Conservation (phyloP, 2,329 filamentous ascomycete genomes). For the Fusarium scirpi region DNA sequence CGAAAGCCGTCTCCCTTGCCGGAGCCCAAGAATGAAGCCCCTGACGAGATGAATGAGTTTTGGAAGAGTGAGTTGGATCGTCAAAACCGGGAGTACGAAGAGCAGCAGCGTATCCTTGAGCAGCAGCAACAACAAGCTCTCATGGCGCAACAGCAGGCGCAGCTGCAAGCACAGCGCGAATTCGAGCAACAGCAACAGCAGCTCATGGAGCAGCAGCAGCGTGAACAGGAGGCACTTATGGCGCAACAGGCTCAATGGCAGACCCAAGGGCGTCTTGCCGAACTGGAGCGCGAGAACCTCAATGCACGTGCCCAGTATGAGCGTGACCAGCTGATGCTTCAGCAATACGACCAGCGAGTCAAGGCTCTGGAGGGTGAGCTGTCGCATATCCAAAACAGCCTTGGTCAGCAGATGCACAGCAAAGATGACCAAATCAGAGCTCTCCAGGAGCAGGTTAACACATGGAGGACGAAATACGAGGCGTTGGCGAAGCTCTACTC, state of each 20-base stretch:
- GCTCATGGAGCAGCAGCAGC: conserved; percentile 87
- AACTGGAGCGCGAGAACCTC: conserved; percentile 94
- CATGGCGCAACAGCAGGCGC: conserved; percentile 82
- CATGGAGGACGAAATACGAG: conserved; percentile 97
- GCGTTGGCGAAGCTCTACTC: conserved; percentile 97
- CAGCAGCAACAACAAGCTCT: conserved; percentile 87
- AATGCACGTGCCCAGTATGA: conserved; percentile 96
- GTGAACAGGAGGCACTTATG: conserved; percentile 90
- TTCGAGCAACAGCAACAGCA: conserved; percentile 95
- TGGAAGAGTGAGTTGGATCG: conserved; percentile 94
- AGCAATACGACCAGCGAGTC: conserved; percentile 95
- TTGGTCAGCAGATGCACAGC: conserved; percentile 85
- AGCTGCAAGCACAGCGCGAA: conserved; percentile 88
- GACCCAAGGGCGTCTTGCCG: conserved; percentile 93
- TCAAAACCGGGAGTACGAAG: conserved; percentile 94
- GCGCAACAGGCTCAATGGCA: conserved; percentile 92
- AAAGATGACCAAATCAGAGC: conserved; percentile 95
- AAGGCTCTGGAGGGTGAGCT: conserved; percentile 93
- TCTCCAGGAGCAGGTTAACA: conserved; percentile 96
- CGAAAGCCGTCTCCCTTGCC: conserved; percentile 76
- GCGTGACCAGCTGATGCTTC: conserved; percentile 94
- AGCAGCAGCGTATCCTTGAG: conserved; percentile 89
- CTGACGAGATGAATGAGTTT: conserved; percentile 96
- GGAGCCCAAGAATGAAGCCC: conserved; percentile 78
- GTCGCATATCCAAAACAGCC: conserved; percentile 82